Conservation (phyloP, 2,329 filamentous ascomycete genomes). For the Orbilia quercus region DNA sequence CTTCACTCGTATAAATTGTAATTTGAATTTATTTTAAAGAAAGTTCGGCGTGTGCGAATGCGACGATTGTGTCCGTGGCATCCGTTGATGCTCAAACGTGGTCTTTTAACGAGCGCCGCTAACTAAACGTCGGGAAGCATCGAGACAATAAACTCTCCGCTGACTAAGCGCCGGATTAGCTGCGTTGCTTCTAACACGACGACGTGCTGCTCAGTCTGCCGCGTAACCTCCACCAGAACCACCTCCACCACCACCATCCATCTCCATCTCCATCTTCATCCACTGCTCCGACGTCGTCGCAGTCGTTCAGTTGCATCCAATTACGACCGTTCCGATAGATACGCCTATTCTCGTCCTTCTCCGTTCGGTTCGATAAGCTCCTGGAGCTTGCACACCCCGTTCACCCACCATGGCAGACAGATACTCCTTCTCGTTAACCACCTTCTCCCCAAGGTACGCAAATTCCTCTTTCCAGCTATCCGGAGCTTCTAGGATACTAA, state of each 20-base stretch:
- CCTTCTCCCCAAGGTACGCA: constrained; percentile 94
- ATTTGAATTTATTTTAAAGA: background rate
- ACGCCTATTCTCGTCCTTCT: constrained; percentile 2
- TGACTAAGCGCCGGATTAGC: constrained; percentile 38
- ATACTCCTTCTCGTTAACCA: constrained; percentile 99
- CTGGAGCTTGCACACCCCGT: constrained; percentile 14
- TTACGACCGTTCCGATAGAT: constrained; percentile 30
- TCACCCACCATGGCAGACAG: constrained; percentile 83
- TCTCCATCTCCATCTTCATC: constrained; percentile 13
- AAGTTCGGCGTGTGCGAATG: no score
- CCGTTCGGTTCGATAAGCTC: constrained; percentile 19
- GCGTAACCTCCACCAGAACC: constrained; percentile 50
- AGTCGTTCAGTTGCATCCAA: constrained; percentile 15
- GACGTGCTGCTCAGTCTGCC: constrained; percentile 39
- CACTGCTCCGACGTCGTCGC: background rate
- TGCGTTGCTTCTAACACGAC: constrained; percentile 42
- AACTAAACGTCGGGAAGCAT: background rate
- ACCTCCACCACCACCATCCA: constrained; percentile 1
- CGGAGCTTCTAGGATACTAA: constrained; percentile 31
- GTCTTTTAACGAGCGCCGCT: background rate
- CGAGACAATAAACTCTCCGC: background rate
- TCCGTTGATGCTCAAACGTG: background rate
- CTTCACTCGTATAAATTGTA: no score
- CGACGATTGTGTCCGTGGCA: no score
- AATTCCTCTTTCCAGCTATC: constrained; percentile 52